A percentile compares a stretch with the other conserved stretches of the same genome.
These are phyloP conservation scores for Nicotiana otophora DNA, from an alignment of 257 asterid genomes.

Conservation along the genomic window DNA sequence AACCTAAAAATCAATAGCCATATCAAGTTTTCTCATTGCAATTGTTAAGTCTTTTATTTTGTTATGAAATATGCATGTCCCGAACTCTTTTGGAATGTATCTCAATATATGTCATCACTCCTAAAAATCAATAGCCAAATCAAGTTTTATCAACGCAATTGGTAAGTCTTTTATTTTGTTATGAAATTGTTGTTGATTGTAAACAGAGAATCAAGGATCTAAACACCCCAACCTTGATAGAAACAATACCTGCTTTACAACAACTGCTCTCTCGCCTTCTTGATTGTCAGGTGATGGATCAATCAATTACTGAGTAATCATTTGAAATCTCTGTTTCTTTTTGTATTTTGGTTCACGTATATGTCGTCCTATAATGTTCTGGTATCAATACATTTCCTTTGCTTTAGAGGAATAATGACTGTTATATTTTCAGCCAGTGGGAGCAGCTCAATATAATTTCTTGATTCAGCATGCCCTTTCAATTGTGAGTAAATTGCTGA, in stretches of 20 bases:
- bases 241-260: constrained; percentile 61
- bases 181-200: not conserved
- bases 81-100: not conserved
- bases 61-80: not conserved
- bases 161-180: not conserved
- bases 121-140: too few relatives aligned
- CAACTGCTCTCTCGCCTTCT: constrained; percentile 73
- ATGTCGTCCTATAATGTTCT: not conserved
- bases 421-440: constrained; percentile 47
- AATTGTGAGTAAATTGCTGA: constrained; percentile 41
- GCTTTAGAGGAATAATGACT: constrained; percentile 11
- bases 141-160: not conserved
- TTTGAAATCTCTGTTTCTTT: not conserved
- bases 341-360: too few relatives aligned
- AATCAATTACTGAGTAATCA: not conserved
- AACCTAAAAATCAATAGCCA: not conserved
- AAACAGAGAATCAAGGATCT: constrained; percentile 56
- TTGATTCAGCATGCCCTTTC: constrained; percentile 69
- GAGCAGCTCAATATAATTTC: constrained; percentile 58
- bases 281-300: constrained; percentile 49
- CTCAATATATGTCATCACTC: not conserved
- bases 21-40: too few relatives aligned
- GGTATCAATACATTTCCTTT: not conserved
- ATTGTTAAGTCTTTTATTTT: not conserved
- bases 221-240: constrained; percentile 49